Percentiles rank a stretch among this genome's conserved stretches.
These are phyloP conservation scores for Coemansia sp. DNA, from an alignment of 192 early-diverging fungal genomes.

Conservation along the genomic window DNA sequence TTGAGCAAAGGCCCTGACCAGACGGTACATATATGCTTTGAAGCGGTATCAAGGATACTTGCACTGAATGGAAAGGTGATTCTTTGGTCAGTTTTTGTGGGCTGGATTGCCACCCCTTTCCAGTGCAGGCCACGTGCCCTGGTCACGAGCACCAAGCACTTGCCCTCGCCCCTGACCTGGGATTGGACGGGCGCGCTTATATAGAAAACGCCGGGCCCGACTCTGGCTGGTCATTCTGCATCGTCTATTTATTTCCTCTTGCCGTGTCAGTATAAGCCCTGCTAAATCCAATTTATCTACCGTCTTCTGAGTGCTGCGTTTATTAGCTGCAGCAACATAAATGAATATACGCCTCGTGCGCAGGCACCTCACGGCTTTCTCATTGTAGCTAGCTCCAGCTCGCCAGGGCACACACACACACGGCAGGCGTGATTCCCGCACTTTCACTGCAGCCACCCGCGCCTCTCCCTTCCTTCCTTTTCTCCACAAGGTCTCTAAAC, in stretches of 20 bases:
- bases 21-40: no score
- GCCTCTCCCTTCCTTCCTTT: neutral
- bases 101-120: neutral
- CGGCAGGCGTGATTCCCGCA: slow-evolving; percentile 10
- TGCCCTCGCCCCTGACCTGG: neutral
- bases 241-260: neutral
- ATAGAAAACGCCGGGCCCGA: neutral
- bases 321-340: slow-evolving; percentile 8
- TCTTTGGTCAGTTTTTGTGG: neutral
- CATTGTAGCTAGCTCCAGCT: neutral
- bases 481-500: slow-evolving; percentile 6
- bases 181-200: neutral
- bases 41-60: no score
- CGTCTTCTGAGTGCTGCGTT: neutral
- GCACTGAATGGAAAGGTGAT: no score
- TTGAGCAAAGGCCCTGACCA: no score
- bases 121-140: slow-evolving; percentile 9
- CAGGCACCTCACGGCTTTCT: slow-evolving; percentile 6
- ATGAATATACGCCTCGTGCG: slow-evolving; percentile 10
- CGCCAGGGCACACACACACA: neutral
- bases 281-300: no score
- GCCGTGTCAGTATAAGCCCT: neutral
- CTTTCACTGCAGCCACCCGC: slow-evolving; percentile 9
- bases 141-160: neutral
- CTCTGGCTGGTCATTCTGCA: neutral